phyloP scores from a whole-genome alignment of 2,329 filamentous ascomycete genomes.

The Colletotrichum lupini region DNA sequence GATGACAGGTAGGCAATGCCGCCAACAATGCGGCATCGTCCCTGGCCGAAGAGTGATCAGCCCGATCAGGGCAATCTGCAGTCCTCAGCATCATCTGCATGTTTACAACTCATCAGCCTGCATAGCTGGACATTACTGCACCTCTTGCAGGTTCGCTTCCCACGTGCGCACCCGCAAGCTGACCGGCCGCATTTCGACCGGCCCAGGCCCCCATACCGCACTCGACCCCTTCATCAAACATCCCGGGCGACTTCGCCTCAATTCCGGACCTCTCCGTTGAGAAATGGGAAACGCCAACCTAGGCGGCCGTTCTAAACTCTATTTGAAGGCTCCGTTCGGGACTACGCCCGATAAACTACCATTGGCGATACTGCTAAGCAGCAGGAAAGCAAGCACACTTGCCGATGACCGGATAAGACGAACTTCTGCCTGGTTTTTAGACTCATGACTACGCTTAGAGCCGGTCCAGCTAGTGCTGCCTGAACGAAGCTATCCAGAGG shows the following conservation, averaged over 20 bases:
- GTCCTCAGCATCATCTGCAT: not conserved
- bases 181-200: slow-evolving; percentile 17
- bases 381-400: not conserved
- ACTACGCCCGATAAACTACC: slow-evolving; percentile 8
- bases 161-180: slow-evolving; percentile 10
- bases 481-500: not conserved
- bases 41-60: not conserved
- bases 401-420: not conserved
- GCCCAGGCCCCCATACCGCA: slow-evolving; percentile 23
- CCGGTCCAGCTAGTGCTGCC: no score
- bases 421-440: not conserved
- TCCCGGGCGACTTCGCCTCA: slow-evolving; percentile 19
- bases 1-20: not conserved
- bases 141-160: slow-evolving; percentile 19
- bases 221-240: slow-evolving; percentile 28
- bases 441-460: not conserved
- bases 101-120: slow-evolving; percentile 4
- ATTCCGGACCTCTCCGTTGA: slow-evolving; percentile 17
- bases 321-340: slow-evolving; percentile 5
- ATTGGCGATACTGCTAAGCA: not conserved
- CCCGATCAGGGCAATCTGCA: not conserved
- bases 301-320: slow-evolving; percentile 14
- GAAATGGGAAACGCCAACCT: not conserved
- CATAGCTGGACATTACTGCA: slow-evolving; percentile 21
- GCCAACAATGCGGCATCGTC: not conserved